Base-by-base conservation (phyloP, 2,329 filamentous ascomycete genomes). In the Bretziella fagacearum region DNA sequence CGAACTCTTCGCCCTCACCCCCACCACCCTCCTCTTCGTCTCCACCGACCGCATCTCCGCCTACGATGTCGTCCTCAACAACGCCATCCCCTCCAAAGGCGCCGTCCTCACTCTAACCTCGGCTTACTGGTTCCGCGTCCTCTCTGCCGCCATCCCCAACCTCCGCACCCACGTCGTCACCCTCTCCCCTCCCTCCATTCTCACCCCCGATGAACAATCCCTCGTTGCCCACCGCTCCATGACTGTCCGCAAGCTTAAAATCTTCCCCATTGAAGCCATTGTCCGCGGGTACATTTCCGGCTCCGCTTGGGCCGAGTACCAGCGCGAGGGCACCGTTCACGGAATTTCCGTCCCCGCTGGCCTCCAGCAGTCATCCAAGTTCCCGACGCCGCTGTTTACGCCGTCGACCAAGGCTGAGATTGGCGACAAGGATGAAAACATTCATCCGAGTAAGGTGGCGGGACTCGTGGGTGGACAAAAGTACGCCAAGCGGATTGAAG, bases 21-120 rank as follows among this genome's bases (percentile, higher is more conserved):
- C 55, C 36, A 43, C 52, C 33, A 81, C 75, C 2, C 73, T 93
- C 3, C 78, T 93, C 48, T 89, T 94, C 59, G 77, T 87, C 47
- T 81, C 84, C 20, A 82, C 84, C 11, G 87, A 95, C 65, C 81
- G 91, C 54, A 91, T 95, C 61, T 94, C 85, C 20, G 91, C 91
- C 48, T 96, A 89, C 68, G 89, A 96, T 71, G 85, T 93, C 55
- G 77, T 93, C 55, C 78, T 93, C 70, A 66, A 74, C 56, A 95
- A 91, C 56, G 67, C 67, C 53, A 66, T 73, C 44, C 65, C 67
- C 39, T 58, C 65, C 58, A 76, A 76, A 64, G 73, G 73, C 54
- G 59, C 61, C 50, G 62, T 74, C 44, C 63, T 74, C 43, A 70
- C 65, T 23, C 57, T 60, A 40, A 55, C 62, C 30, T 65, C 60